Conservation (phyloP, 257 asterid species). For the Solanum appendiculatum region DNA sequence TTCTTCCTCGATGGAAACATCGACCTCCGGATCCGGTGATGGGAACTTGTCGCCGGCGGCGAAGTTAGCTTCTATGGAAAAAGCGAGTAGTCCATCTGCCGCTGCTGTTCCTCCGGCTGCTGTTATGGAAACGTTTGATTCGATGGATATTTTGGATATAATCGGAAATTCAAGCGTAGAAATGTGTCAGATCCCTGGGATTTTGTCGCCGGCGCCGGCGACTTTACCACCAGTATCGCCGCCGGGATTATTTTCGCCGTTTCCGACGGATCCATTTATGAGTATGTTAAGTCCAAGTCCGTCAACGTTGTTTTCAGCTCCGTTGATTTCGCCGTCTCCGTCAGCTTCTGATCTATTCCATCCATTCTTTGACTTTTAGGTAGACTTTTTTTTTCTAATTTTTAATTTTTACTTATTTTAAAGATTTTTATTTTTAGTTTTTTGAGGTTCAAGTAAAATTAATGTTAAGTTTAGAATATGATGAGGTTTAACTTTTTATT, state of each 20-base stretch:
- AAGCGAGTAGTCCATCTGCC: conserved; percentile 29
- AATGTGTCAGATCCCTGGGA: conserved; percentile 54
- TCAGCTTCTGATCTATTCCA: conserved; percentile 42
- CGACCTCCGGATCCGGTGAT: conserved; percentile 6
- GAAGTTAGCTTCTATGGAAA: conserved; percentile 65
- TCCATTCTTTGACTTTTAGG: conserved; percentile 64
- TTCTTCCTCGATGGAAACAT: conserved; percentile 1
- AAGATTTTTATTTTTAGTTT: background rate
- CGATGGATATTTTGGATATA: conserved; percentile 25
- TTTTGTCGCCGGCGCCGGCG: conserved; percentile 82
- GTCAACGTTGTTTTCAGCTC: conserved; percentile 55
- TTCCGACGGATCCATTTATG: conserved; percentile 43
- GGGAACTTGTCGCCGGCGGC: conserved; percentile 87
- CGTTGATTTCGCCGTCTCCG: conserved; percentile 66
- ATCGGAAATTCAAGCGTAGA: conserved; percentile 32
- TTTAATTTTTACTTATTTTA: background rate
- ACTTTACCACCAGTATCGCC: conserved; percentile 51
- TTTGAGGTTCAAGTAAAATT: background rate
- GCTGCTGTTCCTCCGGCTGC: conserved; percentile 10
- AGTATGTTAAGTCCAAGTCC: conserved; percentile 69
- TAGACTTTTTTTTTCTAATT: background rate
- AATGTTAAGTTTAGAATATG: background rate
- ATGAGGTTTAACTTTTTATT: background rate
- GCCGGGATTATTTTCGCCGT: conserved; percentile 74
- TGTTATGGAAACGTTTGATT: background rate